Conservation (phyloP, 1,284 basidiomycete species). For the Pterula multifida region DNA sequence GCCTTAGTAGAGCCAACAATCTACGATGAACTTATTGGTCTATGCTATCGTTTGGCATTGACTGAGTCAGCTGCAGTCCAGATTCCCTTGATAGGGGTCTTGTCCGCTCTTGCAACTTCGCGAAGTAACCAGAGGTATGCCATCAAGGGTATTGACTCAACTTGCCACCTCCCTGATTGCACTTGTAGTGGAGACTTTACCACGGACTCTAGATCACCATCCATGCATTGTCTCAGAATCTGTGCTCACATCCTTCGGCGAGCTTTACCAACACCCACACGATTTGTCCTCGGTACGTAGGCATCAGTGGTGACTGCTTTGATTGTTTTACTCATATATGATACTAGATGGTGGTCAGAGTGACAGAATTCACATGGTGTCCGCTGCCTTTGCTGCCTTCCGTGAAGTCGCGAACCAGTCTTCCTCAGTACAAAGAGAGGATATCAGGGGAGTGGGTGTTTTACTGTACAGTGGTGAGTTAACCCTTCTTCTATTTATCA, state of each 20-base stretch:
- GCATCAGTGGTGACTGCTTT: conserved; percentile 1
- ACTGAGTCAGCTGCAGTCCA: conserved; percentile 72
- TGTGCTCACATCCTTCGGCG: conserved; percentile 74
- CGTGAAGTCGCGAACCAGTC: conserved; percentile 51
- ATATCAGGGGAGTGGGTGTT: conserved; percentile 72
- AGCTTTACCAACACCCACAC: conserved; percentile 45
- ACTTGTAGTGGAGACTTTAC: conserved; percentile 23
- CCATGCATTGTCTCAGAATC: conserved; percentile 69
- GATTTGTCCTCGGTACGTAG: conserved; percentile 44
- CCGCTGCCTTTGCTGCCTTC: conserved; percentile 57
- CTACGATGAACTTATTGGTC: conserved; percentile 83
- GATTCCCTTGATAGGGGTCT: conserved; percentile 62
- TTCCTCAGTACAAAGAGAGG: conserved; percentile 46
- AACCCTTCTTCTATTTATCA: background rate
- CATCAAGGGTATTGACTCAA: background rate
- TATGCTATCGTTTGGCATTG: conserved; percentile 86
- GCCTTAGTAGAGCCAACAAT: conserved; percentile 71
- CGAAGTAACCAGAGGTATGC: background rate
- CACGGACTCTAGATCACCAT: conserved; percentile 30
- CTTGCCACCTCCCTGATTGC: background rate
- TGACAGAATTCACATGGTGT: conserved; percentile 58
- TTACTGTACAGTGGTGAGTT: conserved; percentile 67
- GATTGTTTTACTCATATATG: conserved; percentile 4
- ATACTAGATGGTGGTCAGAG: conserved; percentile 28
- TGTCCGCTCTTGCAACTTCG: conserved; percentile 46